Conservation (phyloP, 2,329 filamentous ascomycete species). For the Botryotinia calthae region DNA sequence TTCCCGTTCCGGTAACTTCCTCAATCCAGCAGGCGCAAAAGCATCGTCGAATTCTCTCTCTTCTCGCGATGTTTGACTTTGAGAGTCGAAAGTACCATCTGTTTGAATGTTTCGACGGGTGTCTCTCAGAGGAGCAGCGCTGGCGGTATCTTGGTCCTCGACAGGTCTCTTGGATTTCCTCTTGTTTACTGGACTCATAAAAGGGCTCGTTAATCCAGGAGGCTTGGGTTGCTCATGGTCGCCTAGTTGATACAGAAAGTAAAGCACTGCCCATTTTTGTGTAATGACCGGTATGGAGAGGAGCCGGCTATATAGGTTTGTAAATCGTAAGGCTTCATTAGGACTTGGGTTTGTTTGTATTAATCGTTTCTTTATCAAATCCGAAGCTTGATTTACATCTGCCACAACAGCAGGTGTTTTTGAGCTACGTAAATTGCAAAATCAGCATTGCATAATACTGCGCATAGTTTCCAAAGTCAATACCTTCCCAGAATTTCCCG, state of each 20-base stretch:
- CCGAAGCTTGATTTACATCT: conserved; percentile 82
- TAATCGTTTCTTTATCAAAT: conserved; percentile 86
- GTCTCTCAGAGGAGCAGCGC: conserved; percentile 15
- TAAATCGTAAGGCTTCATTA: conserved; percentile 76
- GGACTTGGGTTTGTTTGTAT: conserved; percentile 72
- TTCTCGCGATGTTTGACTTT: conserved; percentile 44
- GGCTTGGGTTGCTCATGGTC: conserved; percentile 38
- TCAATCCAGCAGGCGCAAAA: conserved; percentile 53
- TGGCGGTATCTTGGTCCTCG: conserved; percentile 13
- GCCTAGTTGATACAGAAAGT: conserved; percentile 80
- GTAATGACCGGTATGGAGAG: conserved; percentile 87
- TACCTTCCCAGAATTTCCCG: conserved; percentile 45
- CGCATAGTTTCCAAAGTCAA: neutral
- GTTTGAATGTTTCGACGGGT: conserved; percentile 25
- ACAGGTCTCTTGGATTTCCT: neutral
- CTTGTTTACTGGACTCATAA: conserved; percentile 37
- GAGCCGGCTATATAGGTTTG: conserved; percentile 85
- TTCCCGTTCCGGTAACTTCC: conserved; percentile 35
- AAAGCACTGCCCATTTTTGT: conserved; percentile 96
- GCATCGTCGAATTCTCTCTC: conserved; percentile 43
- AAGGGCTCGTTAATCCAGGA: conserved; percentile 35
- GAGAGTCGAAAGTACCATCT: conserved; percentile 29
- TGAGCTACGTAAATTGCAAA: conserved; percentile 28
- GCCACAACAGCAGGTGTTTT: conserved; percentile 38
- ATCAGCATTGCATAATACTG: conserved; percentile 17